A percentile compares a stretch with the other conserved stretches of the same genome.
phyloP scores from a whole-genome alignment of 257 asterid genomes.

The Lycium barbarum region DNA sequence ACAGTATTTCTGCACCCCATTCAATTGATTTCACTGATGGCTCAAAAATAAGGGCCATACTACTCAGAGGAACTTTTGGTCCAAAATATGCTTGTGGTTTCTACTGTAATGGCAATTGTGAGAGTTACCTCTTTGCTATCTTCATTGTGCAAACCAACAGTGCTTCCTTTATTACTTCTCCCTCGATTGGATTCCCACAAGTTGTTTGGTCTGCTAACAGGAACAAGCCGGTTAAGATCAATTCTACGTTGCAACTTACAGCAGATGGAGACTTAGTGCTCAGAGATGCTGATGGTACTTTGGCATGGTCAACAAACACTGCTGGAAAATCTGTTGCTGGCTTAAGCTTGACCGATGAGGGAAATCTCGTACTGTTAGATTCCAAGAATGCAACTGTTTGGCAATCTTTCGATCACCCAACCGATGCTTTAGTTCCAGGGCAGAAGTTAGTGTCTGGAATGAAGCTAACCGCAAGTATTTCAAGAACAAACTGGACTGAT shows the following conservation, averaged over 20 bases:
- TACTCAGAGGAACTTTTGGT: slow-evolving; percentile 30
- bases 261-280: slow-evolving; percentile 35
- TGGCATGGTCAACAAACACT: slow-evolving; percentile 38
- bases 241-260: slow-evolving; percentile 32
- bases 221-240: slow-evolving; percentile 31
- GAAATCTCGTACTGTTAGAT: slow-evolving; percentile 37
- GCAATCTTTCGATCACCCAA: slow-evolving; percentile 42
- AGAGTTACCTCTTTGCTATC: slow-evolving; percentile 32
- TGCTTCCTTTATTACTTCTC: background rate
- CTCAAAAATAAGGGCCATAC: background rate
- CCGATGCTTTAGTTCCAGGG: slow-evolving; percentile 39
- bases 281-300: slow-evolving; percentile 33
- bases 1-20: slow-evolving; percentile 28
- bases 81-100: slow-evolving; percentile 34
- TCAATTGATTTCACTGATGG: background rate
- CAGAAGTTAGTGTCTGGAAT: slow-evolving; percentile 32
- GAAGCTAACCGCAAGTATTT: slow-evolving; percentile 34
- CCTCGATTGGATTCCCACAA: background rate
- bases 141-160: slow-evolving; percentile 7
- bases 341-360: slow-evolving; percentile 29
- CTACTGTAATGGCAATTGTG: slow-evolving; percentile 20
- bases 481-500: slow-evolving; percentile 28
- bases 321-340: slow-evolving; percentile 33
- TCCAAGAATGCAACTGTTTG: slow-evolving; percentile 24
- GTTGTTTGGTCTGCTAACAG: slow-evolving; percentile 44